phyloP scores from a whole-genome alignment of 306 rosid species.

The Urtica urens region DNA sequence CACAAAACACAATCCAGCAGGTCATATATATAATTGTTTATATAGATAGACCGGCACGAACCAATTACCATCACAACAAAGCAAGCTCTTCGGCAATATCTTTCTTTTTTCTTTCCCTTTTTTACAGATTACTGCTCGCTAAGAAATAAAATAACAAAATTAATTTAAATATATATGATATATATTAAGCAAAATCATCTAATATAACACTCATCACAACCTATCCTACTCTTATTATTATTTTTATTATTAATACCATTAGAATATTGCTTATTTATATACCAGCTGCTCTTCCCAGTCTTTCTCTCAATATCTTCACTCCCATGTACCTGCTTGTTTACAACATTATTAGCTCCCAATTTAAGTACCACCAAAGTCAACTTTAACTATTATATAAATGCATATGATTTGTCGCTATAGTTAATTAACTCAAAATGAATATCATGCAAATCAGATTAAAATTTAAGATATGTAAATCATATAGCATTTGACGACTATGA shows the following conservation, averaged over 20 bases:
- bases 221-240: background rate
- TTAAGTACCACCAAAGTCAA: too few relatives aligned
- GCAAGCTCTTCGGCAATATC: constrained; percentile 13
- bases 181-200: constrained; percentile 11
- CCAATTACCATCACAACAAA: background rate
- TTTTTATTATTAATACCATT: background rate
- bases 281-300: constrained; percentile 53
- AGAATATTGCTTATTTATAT: constrained; percentile 23
- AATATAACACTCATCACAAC: background rate
- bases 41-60: background rate
- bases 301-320: constrained; percentile 61
- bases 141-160: constrained; percentile 9
- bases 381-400: too few relatives aligned
- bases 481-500: too few relatives aligned
- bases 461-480: too few relatives aligned
- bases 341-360: too few relatives aligned
- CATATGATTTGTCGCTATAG: too few relatives aligned
- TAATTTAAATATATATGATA: background rate
- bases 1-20: background rate
- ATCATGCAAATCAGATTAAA: too few relatives aligned
- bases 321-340: constrained; percentile 74
- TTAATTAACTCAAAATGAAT: too few relatives aligned
- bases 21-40: too few relatives aligned
- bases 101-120: background rate
- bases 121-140: constrained; percentile 27